These are phyloP conservation scores for Exophiala spinifera DNA, from an alignment of 2,329 filamentous ascomycete genomes.

Conservation along the genomic window DNA sequence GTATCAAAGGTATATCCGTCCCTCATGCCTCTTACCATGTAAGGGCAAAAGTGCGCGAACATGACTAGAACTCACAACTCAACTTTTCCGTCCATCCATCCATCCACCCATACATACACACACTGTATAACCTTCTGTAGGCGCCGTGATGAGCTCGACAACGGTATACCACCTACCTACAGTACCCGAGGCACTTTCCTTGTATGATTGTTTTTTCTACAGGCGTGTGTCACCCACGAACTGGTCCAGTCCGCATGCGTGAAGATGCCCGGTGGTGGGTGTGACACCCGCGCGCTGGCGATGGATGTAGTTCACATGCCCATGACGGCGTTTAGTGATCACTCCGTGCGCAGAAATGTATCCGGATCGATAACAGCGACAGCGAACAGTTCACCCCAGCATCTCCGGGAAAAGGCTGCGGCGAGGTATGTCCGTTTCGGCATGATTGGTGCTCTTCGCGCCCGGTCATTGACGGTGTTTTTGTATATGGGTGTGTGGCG, in stretches of 20 bases:
- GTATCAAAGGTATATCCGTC: no score
- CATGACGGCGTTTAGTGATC: not conserved
- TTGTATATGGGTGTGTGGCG: no score
- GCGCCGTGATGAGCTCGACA: not conserved
- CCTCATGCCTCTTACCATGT: no score
- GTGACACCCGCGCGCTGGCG: constrained; percentile 1
- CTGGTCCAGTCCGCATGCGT: constrained; percentile 12
- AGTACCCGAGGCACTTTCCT: no score
- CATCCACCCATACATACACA: constrained; percentile 1
- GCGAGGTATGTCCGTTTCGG: not conserved
- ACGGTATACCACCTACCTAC: not conserved
- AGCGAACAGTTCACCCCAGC: no score
- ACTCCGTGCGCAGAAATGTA: not conserved
- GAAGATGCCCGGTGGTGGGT: constrained; percentile 11
- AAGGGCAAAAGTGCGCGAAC: not conserved
- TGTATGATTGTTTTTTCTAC: no score
- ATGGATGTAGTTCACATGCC: not conserved
- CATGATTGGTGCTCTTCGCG: constrained; percentile 11
- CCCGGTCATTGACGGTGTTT: not conserved
- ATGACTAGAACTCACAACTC: no score
- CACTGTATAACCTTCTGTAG: not conserved
- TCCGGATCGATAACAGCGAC: not conserved
- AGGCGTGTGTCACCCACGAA: constrained; percentile 2
- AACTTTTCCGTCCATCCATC: no score
- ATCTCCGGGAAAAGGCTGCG: not conserved